Evolutionary conservation across 768 basidiomycete genomes (phyloP).

Genomic region (Suillus lakei): DNA sequence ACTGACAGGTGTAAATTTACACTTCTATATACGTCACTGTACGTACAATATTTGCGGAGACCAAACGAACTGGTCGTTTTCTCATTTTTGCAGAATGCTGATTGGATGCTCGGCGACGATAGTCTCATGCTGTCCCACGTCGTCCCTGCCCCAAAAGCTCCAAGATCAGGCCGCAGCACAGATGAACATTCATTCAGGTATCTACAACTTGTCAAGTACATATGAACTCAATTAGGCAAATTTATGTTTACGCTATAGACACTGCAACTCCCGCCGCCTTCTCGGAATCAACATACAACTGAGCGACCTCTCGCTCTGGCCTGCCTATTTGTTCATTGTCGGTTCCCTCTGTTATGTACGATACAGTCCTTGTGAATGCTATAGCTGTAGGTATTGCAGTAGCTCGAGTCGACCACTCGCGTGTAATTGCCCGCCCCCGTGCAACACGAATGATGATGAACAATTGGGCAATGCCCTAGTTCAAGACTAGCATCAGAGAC

Average conservation of each 20-base stretch:
- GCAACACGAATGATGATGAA: slow-evolving; percentile 43
- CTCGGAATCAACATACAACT: not conserved
- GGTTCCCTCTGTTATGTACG: not conserved
- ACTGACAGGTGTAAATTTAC: no score
- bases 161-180: not conserved
- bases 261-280: not conserved
- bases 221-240: not conserved
- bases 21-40: no score
- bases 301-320: not conserved
- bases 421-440: slow-evolving; percentile 28
- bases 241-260: not conserved
- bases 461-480: slow-evolving; percentile 38
- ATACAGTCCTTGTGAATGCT: not conserved
- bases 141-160: not conserved
- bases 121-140: not conserved
- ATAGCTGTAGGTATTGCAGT: not conserved
- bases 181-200: not conserved
- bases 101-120: not conserved
- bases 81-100: not conserved
- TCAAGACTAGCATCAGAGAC: not conserved
- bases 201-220: not conserved
- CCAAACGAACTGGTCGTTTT: no score
- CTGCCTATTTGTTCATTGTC: not conserved
- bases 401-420: not conserved
- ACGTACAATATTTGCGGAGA: no score